phyloP scores from a whole-genome alignment of 768 basidiomycete genomes.

The Leccinum sublutescens region DNA sequence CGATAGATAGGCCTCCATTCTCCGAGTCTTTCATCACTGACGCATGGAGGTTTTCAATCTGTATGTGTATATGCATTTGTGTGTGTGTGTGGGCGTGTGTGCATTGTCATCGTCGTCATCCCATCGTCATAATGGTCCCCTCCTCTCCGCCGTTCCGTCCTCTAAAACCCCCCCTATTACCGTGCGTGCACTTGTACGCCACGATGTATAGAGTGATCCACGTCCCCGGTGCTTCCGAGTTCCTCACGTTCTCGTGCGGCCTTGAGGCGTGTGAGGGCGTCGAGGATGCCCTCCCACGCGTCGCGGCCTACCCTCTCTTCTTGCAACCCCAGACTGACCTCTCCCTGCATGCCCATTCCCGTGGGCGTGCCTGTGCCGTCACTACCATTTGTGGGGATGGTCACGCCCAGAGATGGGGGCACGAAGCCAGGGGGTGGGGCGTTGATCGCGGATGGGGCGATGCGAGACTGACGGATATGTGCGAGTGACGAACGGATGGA shows the following conservation, averaged over 20 bases:
- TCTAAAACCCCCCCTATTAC: constrained; percentile 12
- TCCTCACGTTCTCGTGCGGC: constrained; percentile 36
- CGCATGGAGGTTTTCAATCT: constrained; percentile 15
- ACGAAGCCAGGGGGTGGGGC: constrained; percentile 72
- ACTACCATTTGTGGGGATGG: constrained; percentile 50
- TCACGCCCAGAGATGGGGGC: constrained; percentile 77
- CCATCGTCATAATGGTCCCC: constrained; percentile 8
- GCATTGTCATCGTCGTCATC: background rate
- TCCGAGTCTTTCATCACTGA: constrained; percentile 18
- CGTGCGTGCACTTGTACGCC: constrained; percentile 20
- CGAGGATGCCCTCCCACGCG: constrained; percentile 74
- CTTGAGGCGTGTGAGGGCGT: constrained; percentile 64
- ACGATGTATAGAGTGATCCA: constrained; percentile 12
- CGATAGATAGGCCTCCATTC: background rate
- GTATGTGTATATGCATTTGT: background rate
- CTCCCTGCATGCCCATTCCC: constrained; percentile 10
- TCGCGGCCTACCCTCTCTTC: constrained; percentile 74
- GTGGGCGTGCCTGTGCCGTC: constrained; percentile 13
- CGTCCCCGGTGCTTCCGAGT: background rate
- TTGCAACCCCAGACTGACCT: constrained; percentile 62
- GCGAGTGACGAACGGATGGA: constrained; percentile 77
- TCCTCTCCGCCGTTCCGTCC: constrained; percentile 5
- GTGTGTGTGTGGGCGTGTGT: background rate
- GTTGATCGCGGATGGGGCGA: constrained; percentile 85
- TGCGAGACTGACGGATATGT: constrained; percentile 77